Base-by-base conservation (phyloP, 108 stramenopile species). In the Nannochloropsis salina region DNA sequence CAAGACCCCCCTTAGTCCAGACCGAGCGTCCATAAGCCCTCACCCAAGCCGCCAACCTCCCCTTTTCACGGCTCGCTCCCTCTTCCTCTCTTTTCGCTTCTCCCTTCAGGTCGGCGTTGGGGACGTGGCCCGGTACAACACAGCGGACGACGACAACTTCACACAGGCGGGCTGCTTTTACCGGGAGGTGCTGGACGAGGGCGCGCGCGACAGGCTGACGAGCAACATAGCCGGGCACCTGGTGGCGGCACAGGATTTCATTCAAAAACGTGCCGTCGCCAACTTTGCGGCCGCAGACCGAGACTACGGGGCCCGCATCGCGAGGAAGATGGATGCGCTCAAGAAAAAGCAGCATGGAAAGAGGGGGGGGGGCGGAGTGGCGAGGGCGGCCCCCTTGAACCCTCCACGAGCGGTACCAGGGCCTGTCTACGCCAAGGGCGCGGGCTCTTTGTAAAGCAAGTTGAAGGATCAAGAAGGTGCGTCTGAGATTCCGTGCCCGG, bases 121-220 rank as follows among this genome's bases (percentile, higher is more conserved):
- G 11, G 91, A 93, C 42, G 93, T 92, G 8, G 86, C 80, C 12
- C 92, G 93, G 42, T 84, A 86, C 82, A 91, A 93, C 21, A 91
- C 92, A 44, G 92, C 90, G 20, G 92, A 92, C 80, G 91, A 92
- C 42, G 93, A 93, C 87, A 92, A 92, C 90, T 93, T 90, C 80
- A 44, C 85, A 15, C 93, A 93, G 90, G 83, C 85, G 74, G 83
- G 89, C 11, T 41, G 51, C 42, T 92, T 93, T 82, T 92, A 89
- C 85, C 86, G 89, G 82, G 44, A 21, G 9, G 61, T 91, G 40
- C 85, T 93, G 80, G 61, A 84, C 40, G 90, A 87, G 9, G 93
- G 83, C 5, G 93, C 43, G 6, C 80, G 87, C 12, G 92, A 92
- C 43, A 84, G 92, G 42, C 90, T 94, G 22, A 92, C 92, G 11